Percentiles rank a stretch among this genome's conserved stretches.
phyloP scores from a whole-genome alignment of 805 yeast species.

The Nakazawaea anatomiae region DNA sequence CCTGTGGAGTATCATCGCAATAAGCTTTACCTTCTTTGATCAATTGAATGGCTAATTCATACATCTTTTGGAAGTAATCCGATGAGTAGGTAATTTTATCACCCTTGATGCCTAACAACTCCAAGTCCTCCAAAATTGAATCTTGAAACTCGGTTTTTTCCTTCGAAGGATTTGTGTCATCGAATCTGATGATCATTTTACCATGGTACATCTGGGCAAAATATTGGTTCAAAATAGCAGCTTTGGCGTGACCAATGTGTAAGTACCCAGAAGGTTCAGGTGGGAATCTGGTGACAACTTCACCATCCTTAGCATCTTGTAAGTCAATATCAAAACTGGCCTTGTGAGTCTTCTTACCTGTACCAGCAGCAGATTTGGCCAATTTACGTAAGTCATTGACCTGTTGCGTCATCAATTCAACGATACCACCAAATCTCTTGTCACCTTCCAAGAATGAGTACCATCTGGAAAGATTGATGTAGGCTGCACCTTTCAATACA shows the following conservation, averaged over 20 bases:
- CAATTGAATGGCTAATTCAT: constrained; percentile 75
- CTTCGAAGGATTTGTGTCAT: constrained; percentile 96
- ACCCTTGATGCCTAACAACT: constrained; percentile 87
- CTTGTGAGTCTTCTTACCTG: constrained; percentile 83
- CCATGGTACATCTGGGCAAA: constrained; percentile 96
- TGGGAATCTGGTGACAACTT: constrained; percentile 98
- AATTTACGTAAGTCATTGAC: constrained; percentile 69
- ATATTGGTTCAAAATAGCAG: constrained; percentile 93
- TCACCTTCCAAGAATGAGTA: constrained; percentile 70
- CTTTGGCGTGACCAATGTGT: constrained; percentile 99
- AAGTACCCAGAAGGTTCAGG: constrained; percentile 99
- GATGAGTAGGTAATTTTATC: constrained; percentile 86
- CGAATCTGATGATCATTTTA: constrained; percentile 92
- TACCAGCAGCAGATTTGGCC: constrained; percentile 39
- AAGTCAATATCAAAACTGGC: constrained; percentile 94
- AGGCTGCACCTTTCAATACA: constrained; percentile 76
- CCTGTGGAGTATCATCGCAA: constrained; percentile 94
- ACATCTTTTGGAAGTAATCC: constrained; percentile 89
- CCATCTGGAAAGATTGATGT: constrained; percentile 90
- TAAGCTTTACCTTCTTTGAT: constrained; percentile 96
- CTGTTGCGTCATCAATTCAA: constrained; percentile 61
- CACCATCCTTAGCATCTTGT: constrained; percentile 85
- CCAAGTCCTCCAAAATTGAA: constrained; percentile 88
- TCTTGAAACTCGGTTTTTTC: constrained; percentile 94
- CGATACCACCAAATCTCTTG: constrained; percentile 61